A percentile compares a stretch with the other conserved stretches of the same genome.
Conservation (phyloP, 2,329 filamentous ascomycete genomes). For the Emergomyces orientalis region DNA sequence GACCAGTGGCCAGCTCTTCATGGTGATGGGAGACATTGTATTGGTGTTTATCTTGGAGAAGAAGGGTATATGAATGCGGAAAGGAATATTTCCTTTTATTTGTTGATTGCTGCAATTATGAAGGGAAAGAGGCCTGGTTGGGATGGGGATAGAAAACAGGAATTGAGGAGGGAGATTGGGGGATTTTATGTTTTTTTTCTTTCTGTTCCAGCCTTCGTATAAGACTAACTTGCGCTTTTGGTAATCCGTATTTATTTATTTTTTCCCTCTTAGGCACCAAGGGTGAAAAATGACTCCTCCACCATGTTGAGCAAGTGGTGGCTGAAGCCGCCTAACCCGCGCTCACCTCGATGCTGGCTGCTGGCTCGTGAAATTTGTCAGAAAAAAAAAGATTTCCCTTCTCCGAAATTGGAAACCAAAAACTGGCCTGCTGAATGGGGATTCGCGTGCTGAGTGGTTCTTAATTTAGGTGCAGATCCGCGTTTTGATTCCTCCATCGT, state of each 20-base stretch:
- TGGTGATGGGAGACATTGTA: slow-evolving; percentile 1
- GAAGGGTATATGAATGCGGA: background rate
- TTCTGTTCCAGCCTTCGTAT: background rate
- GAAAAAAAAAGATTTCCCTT: background rate
- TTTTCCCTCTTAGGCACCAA: background rate
- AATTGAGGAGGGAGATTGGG: background rate
- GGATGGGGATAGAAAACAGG: background rate
- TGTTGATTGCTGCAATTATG: background rate
- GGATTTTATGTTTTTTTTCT: background rate
- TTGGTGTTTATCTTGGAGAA: background rate
- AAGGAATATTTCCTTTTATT: background rate
- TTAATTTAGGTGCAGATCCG: background rate
- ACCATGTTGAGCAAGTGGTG: background rate
- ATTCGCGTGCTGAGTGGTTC: background rate
- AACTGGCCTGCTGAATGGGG: background rate
- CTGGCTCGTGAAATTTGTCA: background rate
- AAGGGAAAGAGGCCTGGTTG: background rate
- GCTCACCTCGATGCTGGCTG: background rate
- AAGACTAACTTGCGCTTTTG: background rate
- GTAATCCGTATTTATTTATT: background rate
- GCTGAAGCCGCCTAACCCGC: background rate
- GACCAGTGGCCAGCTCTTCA: slow-evolving; percentile 2
- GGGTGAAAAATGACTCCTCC: background rate
- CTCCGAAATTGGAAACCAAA: background rate
- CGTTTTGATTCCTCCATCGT: too few species aligned